Base-by-base conservation (phyloP, 2,329 filamentous ascomycete genomes). In the Lomentospora prolificans region DNA sequence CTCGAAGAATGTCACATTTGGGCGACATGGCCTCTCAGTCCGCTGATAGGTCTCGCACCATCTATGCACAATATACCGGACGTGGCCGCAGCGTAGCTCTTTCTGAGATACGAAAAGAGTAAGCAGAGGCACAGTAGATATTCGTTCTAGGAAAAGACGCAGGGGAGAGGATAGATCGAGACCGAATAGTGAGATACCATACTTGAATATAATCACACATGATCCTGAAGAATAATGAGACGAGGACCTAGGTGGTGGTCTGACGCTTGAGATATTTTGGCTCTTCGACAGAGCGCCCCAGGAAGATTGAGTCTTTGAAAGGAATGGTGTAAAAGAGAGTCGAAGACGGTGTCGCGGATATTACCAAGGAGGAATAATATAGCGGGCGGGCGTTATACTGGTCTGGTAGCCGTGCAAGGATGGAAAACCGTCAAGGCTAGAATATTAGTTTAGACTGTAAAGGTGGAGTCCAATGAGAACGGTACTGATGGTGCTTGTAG, bases 31-130 rank as follows among this genome's bases (percentile, higher is more conserved):
- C 25, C 30, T 52, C n/a, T 41, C 33, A 3, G 55, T 57, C 19
- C 50, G 55, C 27, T 46, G 31, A 25, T 57, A 57, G 9, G 4
- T 22, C 17, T 22, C 24, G 44, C 55, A 57, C 55, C 55, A 57
- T 7, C 25, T 46, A 27, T 57, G 55, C 17, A 57, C 55, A 22
- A 57, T 46, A 39, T 46, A 57, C 19, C 46, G 28, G n/a, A 52
- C 22, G 48, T 57, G 55, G 5, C 55, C 55, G 28, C 55, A 57
- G 19, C 50, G 25, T n/a, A 57, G 17, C 7, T 46, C 48, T 48
- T 41, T 57, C 55, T 57, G 19, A n/a, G 17, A 22, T 10, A 25
- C 12, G 17, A 22, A 48, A 48, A 22, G 44, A 25, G 12, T 17
- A 12, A 33, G 30, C 30, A 33, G 12, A 6, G 30, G 12, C 30